Evolutionary conservation across 2,329 filamentous ascomycete species (phyloP), one percentile per base, ranked within the genome.

Genomic region (Fusarium udum): DNA sequence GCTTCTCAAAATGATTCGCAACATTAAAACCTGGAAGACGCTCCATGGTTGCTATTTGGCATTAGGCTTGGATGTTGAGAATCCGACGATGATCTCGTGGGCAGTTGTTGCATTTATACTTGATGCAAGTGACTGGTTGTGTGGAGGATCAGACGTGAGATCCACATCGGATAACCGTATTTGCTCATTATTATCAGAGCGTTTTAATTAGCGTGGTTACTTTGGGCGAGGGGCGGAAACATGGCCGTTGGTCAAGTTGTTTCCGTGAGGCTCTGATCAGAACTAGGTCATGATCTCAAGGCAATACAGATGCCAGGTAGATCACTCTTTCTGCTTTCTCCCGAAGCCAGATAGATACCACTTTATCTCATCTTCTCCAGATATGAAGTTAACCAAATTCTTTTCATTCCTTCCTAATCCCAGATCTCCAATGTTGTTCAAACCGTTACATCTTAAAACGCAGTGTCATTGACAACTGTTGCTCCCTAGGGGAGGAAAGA

Each of bases 1-100:
- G 69, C 72, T 76, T 77, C 72, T 77, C 75, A 22, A 73, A 72
- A 39, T 69, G 74, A 22, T 73, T 73, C 6, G 71, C 71, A 39
- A 73, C 66, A 42, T 73, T 73, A 4, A 74, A 72, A 15, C 71
- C 71, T 0, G 71, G 71, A 32, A 73, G 71, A 6, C 71, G 51
- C 43, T 73, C 71, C 71, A 73, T 73, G 13, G 9, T 61, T 36
- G 18, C 18, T n/a, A 6, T 26, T 13, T n/a, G 28, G 10, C 43
- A 20, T 32, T 14, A 10, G 2, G 18, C 8, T 37, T 24, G 11
- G 28, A 1, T 15, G 11, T 24, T 9, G 6, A 2, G 12, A 24
- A 43, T 32, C 16, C 34, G 31, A 46, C 55, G 43, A 53, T 55
- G 18, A 18, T 42, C 18, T 31, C 16, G 14, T 57, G 67, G n/a